Percentiles rank a stretch among this genome's conserved stretches.
phyloP scores from a whole-genome alignment of 169 alveolate species.

The Miamiensis avidus region DNA sequence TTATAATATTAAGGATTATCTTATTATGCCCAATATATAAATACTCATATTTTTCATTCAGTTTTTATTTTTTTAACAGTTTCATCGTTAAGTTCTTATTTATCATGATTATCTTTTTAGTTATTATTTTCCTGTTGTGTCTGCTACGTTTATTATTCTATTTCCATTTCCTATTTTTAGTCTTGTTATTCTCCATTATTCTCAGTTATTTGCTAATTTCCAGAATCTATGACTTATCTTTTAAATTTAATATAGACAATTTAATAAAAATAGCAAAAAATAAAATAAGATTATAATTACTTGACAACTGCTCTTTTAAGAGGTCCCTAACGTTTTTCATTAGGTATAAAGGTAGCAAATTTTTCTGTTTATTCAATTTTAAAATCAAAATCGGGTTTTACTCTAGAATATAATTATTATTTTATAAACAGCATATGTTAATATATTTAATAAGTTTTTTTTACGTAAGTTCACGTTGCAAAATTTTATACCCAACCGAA shows the following conservation, averaged over 20 bases:
- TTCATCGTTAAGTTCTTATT: too few species aligned
- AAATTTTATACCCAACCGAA: slow-evolving; percentile 7
- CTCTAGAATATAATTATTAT: background rate
- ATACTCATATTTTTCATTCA: too few species aligned
- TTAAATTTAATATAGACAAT: too few species aligned
- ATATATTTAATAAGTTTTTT: too few species aligned
- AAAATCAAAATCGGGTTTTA: slow-evolving; percentile 20
- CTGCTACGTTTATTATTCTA: too few species aligned
- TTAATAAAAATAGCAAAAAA: background rate
- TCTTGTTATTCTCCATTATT: background rate
- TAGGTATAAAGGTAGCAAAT: slow-evolving; percentile 9
- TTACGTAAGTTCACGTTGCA: background rate
- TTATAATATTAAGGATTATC: too few species aligned
- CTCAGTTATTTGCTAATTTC: background rate
- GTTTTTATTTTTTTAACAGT: too few species aligned
- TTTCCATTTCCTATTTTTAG: background rate
- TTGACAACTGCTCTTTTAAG: slow-evolving; percentile 6
- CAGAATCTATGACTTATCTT: background rate
- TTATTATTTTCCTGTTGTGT: too few species aligned
- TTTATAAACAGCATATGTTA: background rate
- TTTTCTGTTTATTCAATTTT: background rate
- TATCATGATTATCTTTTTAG: too few species aligned
- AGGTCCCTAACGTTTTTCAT: slow-evolving; percentile 17
- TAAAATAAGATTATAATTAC: background rate
- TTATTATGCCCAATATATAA: too few species aligned